These are phyloP conservation scores for Phytophthora foliorum DNA, from an alignment of 352 stramenopile genomes.

Conservation along the genomic window DNA sequence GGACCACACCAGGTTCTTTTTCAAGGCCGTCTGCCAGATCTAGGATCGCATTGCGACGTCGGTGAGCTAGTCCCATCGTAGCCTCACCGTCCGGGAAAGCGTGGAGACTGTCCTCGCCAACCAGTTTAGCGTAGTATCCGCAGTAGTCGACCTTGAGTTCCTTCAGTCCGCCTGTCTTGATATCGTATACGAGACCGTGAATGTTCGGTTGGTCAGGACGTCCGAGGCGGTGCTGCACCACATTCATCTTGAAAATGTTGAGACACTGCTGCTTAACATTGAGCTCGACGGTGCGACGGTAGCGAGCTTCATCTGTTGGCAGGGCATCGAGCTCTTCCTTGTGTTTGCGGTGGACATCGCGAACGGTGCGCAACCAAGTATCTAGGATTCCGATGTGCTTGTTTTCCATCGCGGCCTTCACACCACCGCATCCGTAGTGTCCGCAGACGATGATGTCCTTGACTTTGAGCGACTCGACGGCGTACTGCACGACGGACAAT, in stretches of 20 bases:
- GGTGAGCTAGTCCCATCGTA: slow-evolving; percentile 51
- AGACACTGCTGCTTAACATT: slow-evolving; percentile 93
- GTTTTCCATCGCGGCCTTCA: slow-evolving; percentile 86
- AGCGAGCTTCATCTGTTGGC: slow-evolving; percentile 40
- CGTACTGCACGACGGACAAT: slow-evolving; percentile 76
- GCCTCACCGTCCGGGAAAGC: slow-evolving; percentile 69
- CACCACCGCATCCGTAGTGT: slow-evolving; percentile 93
- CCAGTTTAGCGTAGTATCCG: slow-evolving; percentile 56
- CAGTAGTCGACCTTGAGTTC: slow-evolving; percentile 84
- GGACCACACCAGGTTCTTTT: slow-evolving; percentile 61
- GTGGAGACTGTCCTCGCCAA: slow-evolving; percentile 63
- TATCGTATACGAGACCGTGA: slow-evolving; percentile 90
- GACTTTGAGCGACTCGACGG: slow-evolving; percentile 91
- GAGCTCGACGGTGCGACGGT: slow-evolving; percentile 84
- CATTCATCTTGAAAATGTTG: slow-evolving; percentile 92
- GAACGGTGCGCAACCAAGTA: slow-evolving; percentile 94
- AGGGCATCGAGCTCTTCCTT: slow-evolving; percentile 81
- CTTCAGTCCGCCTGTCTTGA: slow-evolving; percentile 84
- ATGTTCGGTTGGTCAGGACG: slow-evolving; percentile 81
- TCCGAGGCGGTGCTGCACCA: slow-evolving; percentile 85
- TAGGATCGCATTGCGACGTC: slow-evolving; percentile 68
- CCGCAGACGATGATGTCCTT: slow-evolving; percentile 94
- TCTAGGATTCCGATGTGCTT: slow-evolving; percentile 86
- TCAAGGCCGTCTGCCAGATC: slow-evolving; percentile 66
- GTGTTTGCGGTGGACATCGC: slow-evolving; percentile 79